phyloP scores from a whole-genome alignment of 2,329 filamentous ascomycete species.

The Aureobasidium pullulans region DNA sequence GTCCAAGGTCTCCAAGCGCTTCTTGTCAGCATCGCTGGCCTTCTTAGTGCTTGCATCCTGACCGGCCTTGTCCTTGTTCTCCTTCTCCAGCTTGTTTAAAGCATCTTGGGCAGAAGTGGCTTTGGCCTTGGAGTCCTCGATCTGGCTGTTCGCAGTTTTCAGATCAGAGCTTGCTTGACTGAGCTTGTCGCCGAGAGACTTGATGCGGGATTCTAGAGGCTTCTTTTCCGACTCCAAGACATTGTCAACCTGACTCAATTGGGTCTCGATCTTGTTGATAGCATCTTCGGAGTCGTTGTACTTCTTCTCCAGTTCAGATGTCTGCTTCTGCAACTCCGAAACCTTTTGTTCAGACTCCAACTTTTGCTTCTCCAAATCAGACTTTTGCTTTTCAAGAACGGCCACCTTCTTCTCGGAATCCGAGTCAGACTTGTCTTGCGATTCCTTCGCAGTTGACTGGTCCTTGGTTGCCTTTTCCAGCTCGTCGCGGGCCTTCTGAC shows the following conservation, averaged over 20 bases:
- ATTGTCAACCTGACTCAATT: background rate
- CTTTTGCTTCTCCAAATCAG: conserved; percentile 7
- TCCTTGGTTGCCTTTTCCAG: conserved; percentile 5
- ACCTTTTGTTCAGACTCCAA: conserved; percentile 3
- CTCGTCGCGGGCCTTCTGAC: background rate
- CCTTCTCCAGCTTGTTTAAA: conserved; percentile 32
- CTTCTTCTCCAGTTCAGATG: background rate
- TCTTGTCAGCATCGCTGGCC: conserved; percentile 36
- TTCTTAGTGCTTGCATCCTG: conserved; percentile 1
- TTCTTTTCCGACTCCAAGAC: conserved; percentile 4
- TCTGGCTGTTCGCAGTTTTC: conserved; percentile 22
- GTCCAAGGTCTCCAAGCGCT: conserved; percentile 47
- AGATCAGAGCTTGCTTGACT: conserved; percentile 40
- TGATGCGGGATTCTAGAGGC: conserved; percentile 14
- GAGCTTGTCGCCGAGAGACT: conserved; percentile 36
- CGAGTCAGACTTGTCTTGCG: background rate
- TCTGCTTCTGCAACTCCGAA: conserved; percentile 3
- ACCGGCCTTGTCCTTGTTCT: conserved; percentile 36
- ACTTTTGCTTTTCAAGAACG: conserved; percentile 7
- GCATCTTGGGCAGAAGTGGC: conserved; percentile 24
- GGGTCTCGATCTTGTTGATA: background rate
- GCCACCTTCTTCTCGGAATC: conserved; percentile 1
- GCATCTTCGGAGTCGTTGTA: background rate
- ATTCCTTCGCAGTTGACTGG: background rate
- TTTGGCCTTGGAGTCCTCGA: background rate